Conservation (phyloP, 805 yeast species). For the Saccharomycopsis babjevae region DNA sequence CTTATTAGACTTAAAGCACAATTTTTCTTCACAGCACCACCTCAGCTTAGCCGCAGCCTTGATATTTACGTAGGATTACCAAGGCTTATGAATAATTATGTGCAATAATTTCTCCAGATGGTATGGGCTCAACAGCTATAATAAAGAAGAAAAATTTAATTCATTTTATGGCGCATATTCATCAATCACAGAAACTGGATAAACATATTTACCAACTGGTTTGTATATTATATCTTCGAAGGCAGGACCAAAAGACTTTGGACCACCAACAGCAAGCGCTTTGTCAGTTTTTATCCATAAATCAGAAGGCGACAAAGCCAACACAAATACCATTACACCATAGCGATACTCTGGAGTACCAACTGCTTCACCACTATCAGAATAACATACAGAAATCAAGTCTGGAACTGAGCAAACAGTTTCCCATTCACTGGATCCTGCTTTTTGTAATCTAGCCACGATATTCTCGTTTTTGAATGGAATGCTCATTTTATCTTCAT, state of each 20-base stretch:
- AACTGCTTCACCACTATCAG: conserved; percentile 36
- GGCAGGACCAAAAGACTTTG: conserved; percentile 29
- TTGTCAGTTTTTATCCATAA: conserved; percentile 29
- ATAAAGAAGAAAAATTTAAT: too few relatives aligned
- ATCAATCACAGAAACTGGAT: conserved; percentile 32
- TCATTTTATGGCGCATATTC: conserved; percentile 22
- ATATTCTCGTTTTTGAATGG: conserved; percentile 43
- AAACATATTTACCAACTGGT: conserved; percentile 29
- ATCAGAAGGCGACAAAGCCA: conserved; percentile 30
- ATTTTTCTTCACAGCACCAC: too few relatives aligned
- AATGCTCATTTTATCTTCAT: conserved; percentile 23
- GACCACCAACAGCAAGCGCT: conserved; percentile 35
- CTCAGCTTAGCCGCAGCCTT: too few relatives aligned
- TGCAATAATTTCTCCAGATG: too few relatives aligned
- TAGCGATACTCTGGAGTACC: conserved; percentile 41
- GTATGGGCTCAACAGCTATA: too few relatives aligned
- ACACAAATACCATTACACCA: conserved; percentile 34
- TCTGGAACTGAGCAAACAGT: conserved; percentile 38
- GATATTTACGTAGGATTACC: too few relatives aligned
- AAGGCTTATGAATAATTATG: too few relatives aligned
- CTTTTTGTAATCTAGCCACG: conserved; percentile 23
- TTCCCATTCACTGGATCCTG: conserved; percentile 20
- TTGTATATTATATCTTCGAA: conserved; percentile 29
- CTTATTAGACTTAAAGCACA: too few relatives aligned
- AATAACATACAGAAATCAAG: conserved; percentile 33